phyloP scores from a whole-genome alignment of 2,329 filamentous ascomycete species.

The Cadophora sp. region DNA sequence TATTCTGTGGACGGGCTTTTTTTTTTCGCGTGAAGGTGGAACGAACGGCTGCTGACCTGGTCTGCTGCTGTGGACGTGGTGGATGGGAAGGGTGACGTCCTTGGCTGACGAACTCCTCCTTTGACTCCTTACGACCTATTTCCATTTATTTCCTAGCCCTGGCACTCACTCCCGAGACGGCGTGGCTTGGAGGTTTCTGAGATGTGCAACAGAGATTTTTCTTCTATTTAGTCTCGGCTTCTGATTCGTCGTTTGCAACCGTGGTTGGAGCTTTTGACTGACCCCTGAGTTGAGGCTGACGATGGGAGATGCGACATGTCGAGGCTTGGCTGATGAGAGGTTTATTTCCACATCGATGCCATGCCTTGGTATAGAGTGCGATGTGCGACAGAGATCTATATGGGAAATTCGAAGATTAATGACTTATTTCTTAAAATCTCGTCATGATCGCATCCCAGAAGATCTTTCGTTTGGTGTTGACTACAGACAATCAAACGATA shows the following conservation, averaged over 20 bases:
- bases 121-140: not conserved
- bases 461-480: not conserved
- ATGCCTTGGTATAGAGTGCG: not conserved
- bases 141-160: not conserved
- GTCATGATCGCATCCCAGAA: not conserved
- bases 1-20: not conserved
- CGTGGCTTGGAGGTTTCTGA: not conserved
- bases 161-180: not conserved
- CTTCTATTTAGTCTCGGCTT: not conserved
- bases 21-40: not conserved
- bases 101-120: not conserved
- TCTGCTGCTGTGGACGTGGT: no score
- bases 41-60: not conserved
- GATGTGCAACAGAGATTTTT: not conserved
- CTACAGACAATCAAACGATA: not conserved
- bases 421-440: not conserved
- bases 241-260: not conserved
- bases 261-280: not conserved
- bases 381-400: constrained; percentile 3
- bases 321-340: not conserved
- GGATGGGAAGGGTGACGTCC: not conserved
- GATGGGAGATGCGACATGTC: not conserved
- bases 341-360: not conserved
- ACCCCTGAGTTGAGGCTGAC: not conserved
- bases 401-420: not conserved